Evolutionary conservation across 2,329 filamentous ascomycete species (phyloP).

Genomic region (Fusarium cyanostomum): DNA sequence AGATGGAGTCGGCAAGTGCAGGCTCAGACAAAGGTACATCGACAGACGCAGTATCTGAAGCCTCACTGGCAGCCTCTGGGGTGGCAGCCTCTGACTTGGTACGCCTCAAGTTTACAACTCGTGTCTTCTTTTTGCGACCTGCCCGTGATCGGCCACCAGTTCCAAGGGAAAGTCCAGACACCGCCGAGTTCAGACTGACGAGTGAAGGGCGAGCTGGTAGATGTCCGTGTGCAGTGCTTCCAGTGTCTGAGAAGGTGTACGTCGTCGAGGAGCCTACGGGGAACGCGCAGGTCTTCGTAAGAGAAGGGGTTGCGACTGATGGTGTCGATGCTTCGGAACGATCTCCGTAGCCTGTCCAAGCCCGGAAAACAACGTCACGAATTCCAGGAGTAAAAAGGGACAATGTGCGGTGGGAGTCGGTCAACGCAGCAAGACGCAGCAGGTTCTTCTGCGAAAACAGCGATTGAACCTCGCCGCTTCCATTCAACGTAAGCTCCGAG

Average conservation of each 20-base stretch:
- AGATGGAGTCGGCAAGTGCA: slow-evolving; percentile 63
- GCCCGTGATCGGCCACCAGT: slow-evolving; percentile 68
- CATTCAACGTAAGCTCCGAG: slow-evolving; percentile 80
- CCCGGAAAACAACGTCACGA: slow-evolving; percentile 87
- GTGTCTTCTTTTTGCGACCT: slow-evolving; percentile 81
- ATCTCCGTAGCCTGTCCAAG: slow-evolving; percentile 85
- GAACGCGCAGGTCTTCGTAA: slow-evolving; percentile 72
- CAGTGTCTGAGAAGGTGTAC: slow-evolving; percentile 78
- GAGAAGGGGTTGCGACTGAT: slow-evolving; percentile 58
- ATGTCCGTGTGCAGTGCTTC: slow-evolving; percentile 70
- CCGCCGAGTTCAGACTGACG: slow-evolving; percentile 68
- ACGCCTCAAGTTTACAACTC: slow-evolving; percentile 82
- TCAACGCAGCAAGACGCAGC: slow-evolving; percentile 81
- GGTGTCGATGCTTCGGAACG: slow-evolving; percentile 67
- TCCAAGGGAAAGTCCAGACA: slow-evolving; percentile 71
- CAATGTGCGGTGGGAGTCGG: slow-evolving; percentile 87
- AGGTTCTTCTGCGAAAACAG: slow-evolving; percentile 97
- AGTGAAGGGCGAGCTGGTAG: slow-evolving; percentile 75
- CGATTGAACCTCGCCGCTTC: slow-evolving; percentile 82
- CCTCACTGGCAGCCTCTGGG: slow-evolving; percentile 58
- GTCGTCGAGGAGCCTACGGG: slow-evolving; percentile 67
- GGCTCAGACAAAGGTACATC: slow-evolving; percentile 70
- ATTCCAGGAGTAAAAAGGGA: slow-evolving; percentile 94
- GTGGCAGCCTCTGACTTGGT: slow-evolving; percentile 65
- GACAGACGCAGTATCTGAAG: slow-evolving; percentile 64